Base-by-base conservation (phyloP, 768 basidiomycete species). In the Lentinus brumalis region DNA sequence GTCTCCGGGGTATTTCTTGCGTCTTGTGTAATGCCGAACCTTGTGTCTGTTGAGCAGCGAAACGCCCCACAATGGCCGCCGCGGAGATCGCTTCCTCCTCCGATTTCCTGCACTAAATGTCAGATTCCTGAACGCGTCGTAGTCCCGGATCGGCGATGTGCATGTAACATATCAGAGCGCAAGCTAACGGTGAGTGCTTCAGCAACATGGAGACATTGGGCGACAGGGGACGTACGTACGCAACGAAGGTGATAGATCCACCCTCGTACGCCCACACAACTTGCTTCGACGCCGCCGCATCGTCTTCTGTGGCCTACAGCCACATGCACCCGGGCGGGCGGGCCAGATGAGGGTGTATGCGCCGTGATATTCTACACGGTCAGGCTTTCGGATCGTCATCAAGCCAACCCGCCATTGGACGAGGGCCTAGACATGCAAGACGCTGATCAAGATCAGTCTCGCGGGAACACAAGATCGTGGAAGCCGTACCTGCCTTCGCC, bases 401-500 rank as follows among this genome's bases (percentile, higher is more conserved):
- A 26, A 49, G 4, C 29, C 46, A 26, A 26, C 6, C 31, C 18
- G 26, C 44, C 41, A 40, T 14, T 35, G 42, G 60, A n/a, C 54
- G 50, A 50, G 42, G 35, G 54, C 42, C 26, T 7, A 18, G 21
- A 7, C 2, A 35, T 38, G 51, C 60, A 61, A 56, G 54, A 52
- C 49, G 26, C n/a, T 54, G 55, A 61, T 61, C 60, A 56, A 56
- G 60, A 61, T 56, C n/a, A 39, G 50, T 53, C 42, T 44, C 7
- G 6, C 11, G 55, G 9, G 42, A 50, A 47, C 60, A 61, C 60
- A 56, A 61, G 60, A 56, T 47, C 50, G 60, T 61, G 60, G 60
- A 56, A 61, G 50, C 35, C 32, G 60, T 61, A 61, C 60, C 60
- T 61, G 44, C 35, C 59, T 44, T 42, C 59, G 29, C 49, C 30